Percentiles rank a stretch among this genome's conserved stretches.
Evolutionary conservation across 495 filamentous ascomycete species (phyloP).

Genomic region (Letharia lupina): DNA sequence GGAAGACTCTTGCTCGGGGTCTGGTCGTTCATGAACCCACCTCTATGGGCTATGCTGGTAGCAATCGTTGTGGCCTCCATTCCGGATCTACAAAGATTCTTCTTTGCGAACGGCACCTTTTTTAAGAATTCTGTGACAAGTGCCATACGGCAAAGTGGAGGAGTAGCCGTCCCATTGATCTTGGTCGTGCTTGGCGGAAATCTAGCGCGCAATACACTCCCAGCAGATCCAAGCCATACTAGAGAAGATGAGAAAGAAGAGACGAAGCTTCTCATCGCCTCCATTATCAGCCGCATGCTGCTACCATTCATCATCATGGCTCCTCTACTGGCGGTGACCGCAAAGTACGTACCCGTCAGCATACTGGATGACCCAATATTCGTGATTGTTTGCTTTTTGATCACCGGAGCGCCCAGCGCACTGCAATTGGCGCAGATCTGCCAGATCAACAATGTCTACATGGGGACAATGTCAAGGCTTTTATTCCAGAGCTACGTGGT

Average conservation of each 20-base stretch:
- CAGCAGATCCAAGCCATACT: conserved; percentile 47
- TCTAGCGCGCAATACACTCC: conserved; percentile 67
- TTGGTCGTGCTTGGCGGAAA: conserved; percentile 95
- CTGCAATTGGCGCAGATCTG: conserved; percentile 96
- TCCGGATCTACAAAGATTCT: conserved; percentile 71
- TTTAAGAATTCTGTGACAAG: conserved; percentile 86
- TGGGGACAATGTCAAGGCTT: conserved; percentile 84
- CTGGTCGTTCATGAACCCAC: conserved; percentile 97
- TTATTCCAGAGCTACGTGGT: conserved; percentile 97
- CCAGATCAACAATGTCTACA: conserved; percentile 94
- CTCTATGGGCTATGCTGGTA: conserved; percentile 90
- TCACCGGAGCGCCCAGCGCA: conserved; percentile 89
- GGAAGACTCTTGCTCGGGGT: conserved; percentile 53
- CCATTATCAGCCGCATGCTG: conserved; percentile 82
- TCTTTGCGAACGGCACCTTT: conserved; percentile 86
- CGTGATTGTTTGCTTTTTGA: conserved; percentile 91
- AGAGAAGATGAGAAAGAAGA: conserved; percentile 58
- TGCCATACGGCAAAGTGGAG: conserved; percentile 73
- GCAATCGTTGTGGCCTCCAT: conserved; percentile 85
- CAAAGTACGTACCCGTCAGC: conserved; percentile 87
- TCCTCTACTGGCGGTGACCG: conserved; percentile 79
- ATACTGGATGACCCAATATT: conserved; percentile 98
- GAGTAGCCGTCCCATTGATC: conserved; percentile 90
- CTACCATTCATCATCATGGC: conserved; percentile 89
- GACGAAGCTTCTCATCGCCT: conserved; percentile 73